Evolutionary conservation across 176 grass and related monocot species (phyloP), one percentile per base, ranked within the genome.

Genomic region (Hsuehochloa calcarea): DNA sequence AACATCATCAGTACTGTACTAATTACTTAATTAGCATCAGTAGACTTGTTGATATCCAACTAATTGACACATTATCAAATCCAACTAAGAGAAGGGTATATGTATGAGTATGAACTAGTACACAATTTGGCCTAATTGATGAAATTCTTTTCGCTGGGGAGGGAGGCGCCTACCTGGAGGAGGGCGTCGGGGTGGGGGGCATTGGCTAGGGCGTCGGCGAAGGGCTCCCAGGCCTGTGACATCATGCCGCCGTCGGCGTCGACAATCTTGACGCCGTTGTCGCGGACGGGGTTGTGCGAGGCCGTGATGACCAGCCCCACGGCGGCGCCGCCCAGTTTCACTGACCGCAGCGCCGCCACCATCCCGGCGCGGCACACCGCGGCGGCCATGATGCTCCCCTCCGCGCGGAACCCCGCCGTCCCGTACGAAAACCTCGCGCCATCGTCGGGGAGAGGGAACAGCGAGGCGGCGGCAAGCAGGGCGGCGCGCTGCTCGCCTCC

Each of bases 181-280:
- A 98, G 93, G 6, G 87, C 65, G 16, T 93, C 68, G 14, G 91
- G 80, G 46, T 85, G 83, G 13, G 87, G 60, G 34, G 91, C 96
- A 17, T 95, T 98, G 77, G 91, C 89, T 72, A 98, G 82, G 15
- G 85, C 89, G 63, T 98, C 89, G 19, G 96, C 91, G 68, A 98
- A 95, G 34, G 93, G 89, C 83, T 98, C 96, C 96, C 96, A 98
- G 10, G 37, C 52, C 87, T 92, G 93, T 10, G 68, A 71, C 93
- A 98, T 84, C 96, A 98, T 98, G 72, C 93, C 93, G 55, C 91
- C 96, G 40, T 98, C 89, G 11, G 85, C 83, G 69, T 98, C 96
- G 37, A 91, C 91, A 65, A 98, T 95, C 91, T 95, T 95, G 43
- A 98, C 89, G 77, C 96, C 93, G 38, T 98, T 98, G 68, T 98